Conservation (phyloP, 2,329 filamentous ascomycete genomes). For the Fusarium denticulatum region DNA sequence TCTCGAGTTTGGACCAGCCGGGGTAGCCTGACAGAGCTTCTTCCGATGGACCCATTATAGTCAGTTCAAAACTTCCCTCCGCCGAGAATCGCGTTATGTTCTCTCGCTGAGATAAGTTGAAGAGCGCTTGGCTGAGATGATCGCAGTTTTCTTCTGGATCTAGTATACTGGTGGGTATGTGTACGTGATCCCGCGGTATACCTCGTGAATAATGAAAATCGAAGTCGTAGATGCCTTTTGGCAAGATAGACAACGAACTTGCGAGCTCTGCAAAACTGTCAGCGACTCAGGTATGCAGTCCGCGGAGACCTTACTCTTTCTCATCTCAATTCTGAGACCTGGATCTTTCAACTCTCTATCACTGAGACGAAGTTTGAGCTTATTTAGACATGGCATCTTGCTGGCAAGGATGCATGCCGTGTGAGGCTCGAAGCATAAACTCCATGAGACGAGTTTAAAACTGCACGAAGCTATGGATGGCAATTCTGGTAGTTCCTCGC, state of each 20-base stretch:
- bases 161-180: not conserved
- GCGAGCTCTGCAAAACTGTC: not conserved
- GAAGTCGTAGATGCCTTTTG: not conserved
- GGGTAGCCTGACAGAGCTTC: not conserved
- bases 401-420: not conserved
- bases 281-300: fast-evolving
- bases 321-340: not conserved
- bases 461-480: not conserved
- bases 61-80: constrained; percentile 1
- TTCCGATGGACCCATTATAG: not conserved
- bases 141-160: not conserved
- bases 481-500: not conserved
- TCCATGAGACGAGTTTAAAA: constrained; percentile 13
- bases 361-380: constrained; percentile 1
- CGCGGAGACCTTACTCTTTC: not conserved
- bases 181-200: not conserved
- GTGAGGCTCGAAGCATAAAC: not conserved
- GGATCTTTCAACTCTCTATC: not conserved
- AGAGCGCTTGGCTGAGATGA: not conserved
- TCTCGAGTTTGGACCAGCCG: constrained; percentile 1
- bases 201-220: constrained; percentile 4
- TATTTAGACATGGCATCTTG: constrained; percentile 6
- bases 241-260: not conserved
- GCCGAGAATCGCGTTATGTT: not conserved
- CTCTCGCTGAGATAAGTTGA: constrained; percentile 7